A percentile compares a stretch with the other conserved stretches of the same genome.
These are phyloP conservation scores for Gossypium davidsonii DNA, from an alignment of 441 rosid genomes.

Conservation along the genomic window DNA sequence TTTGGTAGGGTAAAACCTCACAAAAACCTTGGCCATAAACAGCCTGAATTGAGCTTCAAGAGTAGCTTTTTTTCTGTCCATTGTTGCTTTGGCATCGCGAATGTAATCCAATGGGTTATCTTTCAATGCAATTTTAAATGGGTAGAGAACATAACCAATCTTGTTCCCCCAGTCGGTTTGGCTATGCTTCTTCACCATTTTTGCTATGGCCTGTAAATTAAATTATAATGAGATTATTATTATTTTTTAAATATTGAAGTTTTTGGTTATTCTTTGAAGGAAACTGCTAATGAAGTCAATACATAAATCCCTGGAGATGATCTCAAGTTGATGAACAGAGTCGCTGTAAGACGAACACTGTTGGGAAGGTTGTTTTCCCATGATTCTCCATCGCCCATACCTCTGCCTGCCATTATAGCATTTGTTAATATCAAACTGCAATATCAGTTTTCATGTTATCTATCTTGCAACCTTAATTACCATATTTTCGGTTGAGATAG, in stretches of 20 bases:
- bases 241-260: too few species aligned
- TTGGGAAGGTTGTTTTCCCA: conserved; percentile 15
- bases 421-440: neutral
- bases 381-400: neutral
- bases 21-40: neutral
- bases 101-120: conserved; percentile 23
- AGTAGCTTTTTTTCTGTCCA: conserved; percentile 12
- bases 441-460: neutral
- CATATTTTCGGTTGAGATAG: conserved; percentile 26
- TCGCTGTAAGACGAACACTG: conserved; percentile 17
- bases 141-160: conserved; percentile 23
- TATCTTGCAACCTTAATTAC: conserved; percentile 3
- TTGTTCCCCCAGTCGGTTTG: conserved; percentile 20
- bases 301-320: conserved; percentile 16
- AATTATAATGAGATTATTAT: neutral
- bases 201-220: neutral
- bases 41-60: conserved; percentile 1
- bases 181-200: neutral
- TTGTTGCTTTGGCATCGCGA: conserved; percentile 12
- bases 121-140: conserved; percentile 18
- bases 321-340: conserved; percentile 18
- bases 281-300: neutral
- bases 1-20: conserved; percentile 5
- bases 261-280: neutral
- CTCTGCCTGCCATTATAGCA: neutral